A percentile compares a stretch with the other conserved stretches of the same genome.
These are phyloP conservation scores for Irpex sp. DNA, from an alignment of 1,284 basidiomycete genomes.

Conservation along the genomic window DNA sequence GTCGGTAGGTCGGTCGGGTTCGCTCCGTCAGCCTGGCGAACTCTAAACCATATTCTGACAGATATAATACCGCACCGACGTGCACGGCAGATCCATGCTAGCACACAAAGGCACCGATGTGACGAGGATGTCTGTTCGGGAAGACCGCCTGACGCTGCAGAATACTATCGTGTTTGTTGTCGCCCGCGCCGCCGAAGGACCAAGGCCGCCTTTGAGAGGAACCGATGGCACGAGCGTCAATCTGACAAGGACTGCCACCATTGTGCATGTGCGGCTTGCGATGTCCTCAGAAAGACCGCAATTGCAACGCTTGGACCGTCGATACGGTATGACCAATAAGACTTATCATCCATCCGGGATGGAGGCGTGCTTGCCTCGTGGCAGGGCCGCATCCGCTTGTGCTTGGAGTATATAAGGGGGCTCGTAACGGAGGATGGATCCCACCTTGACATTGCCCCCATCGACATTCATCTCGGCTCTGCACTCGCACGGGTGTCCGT, in stretches of 20 bases:
- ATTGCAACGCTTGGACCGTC: background rate
- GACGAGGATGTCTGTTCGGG: background rate
- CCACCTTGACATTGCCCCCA: background rate
- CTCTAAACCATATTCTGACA: background rate
- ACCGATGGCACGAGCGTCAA: background rate
- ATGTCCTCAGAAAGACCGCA: background rate
- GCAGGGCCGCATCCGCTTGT: background rate
- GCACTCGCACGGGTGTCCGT: background rate
- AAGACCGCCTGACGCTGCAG: background rate
- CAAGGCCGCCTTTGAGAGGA: too few species aligned
- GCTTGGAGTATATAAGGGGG: background rate
- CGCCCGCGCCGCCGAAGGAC: too few species aligned
- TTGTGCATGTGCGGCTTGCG: background rate
- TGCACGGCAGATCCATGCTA: background rate
- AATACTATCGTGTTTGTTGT: background rate
- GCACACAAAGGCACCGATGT: background rate
- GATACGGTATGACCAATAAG: background rate
- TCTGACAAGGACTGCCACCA: background rate
- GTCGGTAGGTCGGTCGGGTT: background rate
- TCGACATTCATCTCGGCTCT: background rate
- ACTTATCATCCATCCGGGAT: background rate
- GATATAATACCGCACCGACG: background rate
- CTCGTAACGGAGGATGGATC: background rate
- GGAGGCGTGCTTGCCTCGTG: background rate
- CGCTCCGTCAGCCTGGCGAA: background rate